A percentile compares a stretch with the other conserved stretches of the same genome.
Evolutionary conservation across 2,329 filamentous ascomycete species (phyloP).

Genomic region (Zalaria sp.): DNA sequence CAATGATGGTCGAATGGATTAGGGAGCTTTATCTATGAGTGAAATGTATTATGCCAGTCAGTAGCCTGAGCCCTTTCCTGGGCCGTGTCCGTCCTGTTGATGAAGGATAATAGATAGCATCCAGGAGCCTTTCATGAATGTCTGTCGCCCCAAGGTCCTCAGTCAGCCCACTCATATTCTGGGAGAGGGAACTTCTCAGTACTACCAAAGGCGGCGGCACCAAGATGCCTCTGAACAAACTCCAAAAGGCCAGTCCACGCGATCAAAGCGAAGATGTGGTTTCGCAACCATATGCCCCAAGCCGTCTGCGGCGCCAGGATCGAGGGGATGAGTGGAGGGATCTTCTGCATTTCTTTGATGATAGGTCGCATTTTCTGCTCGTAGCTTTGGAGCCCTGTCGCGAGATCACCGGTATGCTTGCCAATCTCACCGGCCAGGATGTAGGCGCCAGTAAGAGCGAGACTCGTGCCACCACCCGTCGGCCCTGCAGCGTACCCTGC

Average conservation of each 20-base stretch:
- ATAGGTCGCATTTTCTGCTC: slow-evolving; percentile 31
- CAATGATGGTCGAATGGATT: too few relatives aligned
- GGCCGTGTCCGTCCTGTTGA: too few relatives aligned
- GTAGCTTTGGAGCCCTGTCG: slow-evolving; percentile 29
- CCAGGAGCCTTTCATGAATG: too few relatives aligned
- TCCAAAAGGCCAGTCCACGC: slow-evolving; percentile 21
- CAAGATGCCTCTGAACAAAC: slow-evolving; percentile 14
- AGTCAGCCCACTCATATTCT: too few relatives aligned
- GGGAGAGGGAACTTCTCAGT: too few relatives aligned
- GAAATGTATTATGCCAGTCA: too few relatives aligned
- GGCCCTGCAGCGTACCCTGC: slow-evolving; percentile 22
- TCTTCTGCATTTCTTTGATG: slow-evolving; percentile 22
- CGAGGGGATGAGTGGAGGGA: slow-evolving; percentile 17
- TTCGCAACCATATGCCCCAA: slow-evolving; percentile 32
- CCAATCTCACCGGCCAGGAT: slow-evolving; percentile 38
- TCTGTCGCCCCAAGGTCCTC: too few relatives aligned
- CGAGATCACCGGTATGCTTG: slow-evolving; percentile 12
- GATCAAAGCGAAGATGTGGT: slow-evolving; percentile 26
- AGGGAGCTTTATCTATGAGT: too few relatives aligned
- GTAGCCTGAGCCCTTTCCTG: too few relatives aligned
- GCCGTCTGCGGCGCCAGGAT: slow-evolving; percentile 31
- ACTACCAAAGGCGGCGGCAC: background rate
- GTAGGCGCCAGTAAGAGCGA: slow-evolving; percentile 31
- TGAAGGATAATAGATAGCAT: too few relatives aligned
- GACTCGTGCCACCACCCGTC: slow-evolving; percentile 22